Percentiles rank a stretch among this genome's conserved stretches.
These are phyloP conservation scores for Sporobolomyces pararoseus DNA, from an alignment of 768 basidiomycete species.

Conservation along the genomic window DNA sequence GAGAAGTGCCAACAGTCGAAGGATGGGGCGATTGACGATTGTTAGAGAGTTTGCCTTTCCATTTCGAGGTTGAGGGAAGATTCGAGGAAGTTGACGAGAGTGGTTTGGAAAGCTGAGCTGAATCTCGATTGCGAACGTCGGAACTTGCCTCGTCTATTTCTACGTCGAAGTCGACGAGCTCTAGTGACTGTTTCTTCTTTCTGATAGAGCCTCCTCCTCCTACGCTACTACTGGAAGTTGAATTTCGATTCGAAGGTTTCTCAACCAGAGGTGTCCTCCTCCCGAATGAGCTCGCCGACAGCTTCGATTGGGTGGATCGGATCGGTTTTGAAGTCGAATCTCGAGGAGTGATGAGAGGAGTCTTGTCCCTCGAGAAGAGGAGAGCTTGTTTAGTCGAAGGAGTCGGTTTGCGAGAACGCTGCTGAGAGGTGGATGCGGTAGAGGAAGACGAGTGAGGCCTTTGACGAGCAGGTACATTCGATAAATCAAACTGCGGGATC, in stretches of 20 bases:
- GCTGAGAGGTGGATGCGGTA: neutral
- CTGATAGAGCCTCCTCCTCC: too few species aligned
- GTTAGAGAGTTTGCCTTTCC: neutral
- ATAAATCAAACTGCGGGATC: too few species aligned
- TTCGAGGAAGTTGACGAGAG: too few species aligned
- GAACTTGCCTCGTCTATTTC: too few species aligned
- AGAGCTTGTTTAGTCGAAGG: neutral
- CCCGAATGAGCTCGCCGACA: neutral
- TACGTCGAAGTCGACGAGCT: too few species aligned
- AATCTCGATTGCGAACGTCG: too few species aligned
- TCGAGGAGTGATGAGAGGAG: conserved; percentile 14
- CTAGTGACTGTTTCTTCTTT: too few species aligned
- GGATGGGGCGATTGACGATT: too few species aligned
- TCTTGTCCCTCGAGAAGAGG: conserved; percentile 12
- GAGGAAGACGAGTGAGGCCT: neutral
- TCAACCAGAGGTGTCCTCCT: neutral
- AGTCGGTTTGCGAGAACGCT: too few species aligned
- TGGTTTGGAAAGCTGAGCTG: too few species aligned
- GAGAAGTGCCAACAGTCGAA: neutral
- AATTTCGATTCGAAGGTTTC: neutral
- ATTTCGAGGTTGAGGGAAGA: neutral
- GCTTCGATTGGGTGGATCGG: neutral
- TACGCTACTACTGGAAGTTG: too few species aligned
- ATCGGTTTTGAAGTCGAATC: neutral
- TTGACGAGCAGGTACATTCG: neutral